A percentile compares a stretch with the other conserved stretches of the same genome.
Conservation (phyloP, 1,284 basidiomycete species). For the Papiliotrema terrestris region DNA sequence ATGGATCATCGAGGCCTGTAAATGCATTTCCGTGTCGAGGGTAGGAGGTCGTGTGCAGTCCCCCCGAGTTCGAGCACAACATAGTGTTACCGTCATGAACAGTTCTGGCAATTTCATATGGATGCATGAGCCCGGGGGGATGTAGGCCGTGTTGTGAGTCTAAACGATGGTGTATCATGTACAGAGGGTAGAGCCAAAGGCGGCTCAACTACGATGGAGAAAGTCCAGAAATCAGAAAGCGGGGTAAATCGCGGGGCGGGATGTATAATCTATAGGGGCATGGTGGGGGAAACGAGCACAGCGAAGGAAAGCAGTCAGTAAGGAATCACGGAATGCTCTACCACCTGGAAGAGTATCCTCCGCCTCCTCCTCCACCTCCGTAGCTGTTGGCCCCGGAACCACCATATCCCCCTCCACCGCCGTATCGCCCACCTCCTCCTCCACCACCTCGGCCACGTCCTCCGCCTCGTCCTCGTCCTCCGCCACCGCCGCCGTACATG, state of each 20-base stretch:
- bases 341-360: constrained; percentile 15
- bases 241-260: background rate
- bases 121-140: background rate
- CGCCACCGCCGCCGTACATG: constrained; percentile 67
- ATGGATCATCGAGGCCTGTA: too few species aligned
- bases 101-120: too few species aligned
- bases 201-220: background rate
- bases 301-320: constrained; percentile 1
- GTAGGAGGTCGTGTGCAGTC: too few species aligned
- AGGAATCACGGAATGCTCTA: background rate
- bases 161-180: background rate
- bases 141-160: background rate
- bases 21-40: too few species aligned
- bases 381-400: constrained; percentile 29
- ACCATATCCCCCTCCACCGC: constrained; percentile 44
- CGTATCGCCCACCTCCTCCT: constrained; percentile 53
- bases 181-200: background rate
- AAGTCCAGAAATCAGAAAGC: background rate
- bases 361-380: constrained; percentile 25
- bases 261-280: background rate
- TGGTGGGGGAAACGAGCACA: background rate
- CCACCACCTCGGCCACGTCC: constrained; percentile 55
- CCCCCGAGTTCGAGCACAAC: too few species aligned
- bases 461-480: constrained; percentile 49
- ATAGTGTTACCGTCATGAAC: too few species aligned